phyloP scores from a whole-genome alignment of 768 basidiomycete species.

The Chiua virens region DNA sequence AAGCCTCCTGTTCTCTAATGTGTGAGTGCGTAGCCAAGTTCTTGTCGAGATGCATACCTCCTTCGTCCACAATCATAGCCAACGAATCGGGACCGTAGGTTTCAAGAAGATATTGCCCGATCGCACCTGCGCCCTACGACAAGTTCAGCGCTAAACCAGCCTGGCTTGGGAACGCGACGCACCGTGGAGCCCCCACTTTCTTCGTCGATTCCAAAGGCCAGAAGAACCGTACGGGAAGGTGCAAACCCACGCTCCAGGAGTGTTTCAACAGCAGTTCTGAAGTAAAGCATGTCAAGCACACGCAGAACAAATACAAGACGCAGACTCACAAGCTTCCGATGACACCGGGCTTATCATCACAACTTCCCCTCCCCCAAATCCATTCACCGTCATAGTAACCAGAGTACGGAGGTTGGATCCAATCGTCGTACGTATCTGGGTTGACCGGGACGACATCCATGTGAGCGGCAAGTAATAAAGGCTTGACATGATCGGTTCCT shows the following conservation, averaged over 20 bases:
- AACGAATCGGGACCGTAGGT: conserved; percentile 51
- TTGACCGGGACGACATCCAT: conserved; percentile 53
- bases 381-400: conserved; percentile 45
- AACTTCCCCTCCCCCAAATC: conserved; percentile 49
- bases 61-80: conserved; percentile 60
- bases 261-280: conserved; percentile 27
- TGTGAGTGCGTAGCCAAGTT: neutral
- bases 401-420: conserved; percentile 51
- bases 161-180: neutral
- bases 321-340: conserved; percentile 35
- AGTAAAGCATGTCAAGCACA: neutral
- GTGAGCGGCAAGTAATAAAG: conserved; percentile 52
- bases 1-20: conserved; percentile 27
- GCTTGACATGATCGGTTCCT: conserved; percentile 54
- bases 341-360: conserved; percentile 44
- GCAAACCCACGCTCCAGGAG: conserved; percentile 30
- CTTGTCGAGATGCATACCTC: conserved; percentile 32
- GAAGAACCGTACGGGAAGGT: conserved; percentile 30
- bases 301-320: neutral
- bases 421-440: conserved; percentile 42
- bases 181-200: conserved; percentile 43
- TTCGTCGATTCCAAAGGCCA: conserved; percentile 47
- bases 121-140: conserved; percentile 40
- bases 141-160: neutral
- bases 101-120: conserved; percentile 41